These are phyloP conservation scores for Macrophomina phaseolina DNA, from an alignment of 2,329 filamentous ascomycete species.

Conservation along the genomic window DNA sequence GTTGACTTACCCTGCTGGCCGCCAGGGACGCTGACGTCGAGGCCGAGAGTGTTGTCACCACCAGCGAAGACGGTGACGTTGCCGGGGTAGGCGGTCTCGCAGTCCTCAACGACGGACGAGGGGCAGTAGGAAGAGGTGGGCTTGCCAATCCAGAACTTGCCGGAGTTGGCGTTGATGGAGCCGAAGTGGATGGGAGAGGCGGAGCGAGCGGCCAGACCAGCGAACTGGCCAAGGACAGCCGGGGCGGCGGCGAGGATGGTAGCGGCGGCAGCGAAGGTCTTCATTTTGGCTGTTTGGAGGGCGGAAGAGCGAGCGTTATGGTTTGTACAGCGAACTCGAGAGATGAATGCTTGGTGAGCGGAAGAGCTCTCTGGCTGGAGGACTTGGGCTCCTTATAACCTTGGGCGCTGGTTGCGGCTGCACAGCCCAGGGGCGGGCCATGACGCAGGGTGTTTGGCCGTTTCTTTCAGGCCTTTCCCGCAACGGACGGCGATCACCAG, in stretches of 20 bases:
- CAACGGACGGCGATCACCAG: slow-evolving; percentile 6
- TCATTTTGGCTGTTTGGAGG: slow-evolving; percentile 36
- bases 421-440: slow-evolving; percentile 10
- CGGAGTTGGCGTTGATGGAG: slow-evolving; percentile 54
- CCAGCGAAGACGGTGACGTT: slow-evolving; percentile 54
- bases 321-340: not conserved
- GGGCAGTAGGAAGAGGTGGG: slow-evolving; percentile 58
- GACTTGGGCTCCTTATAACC: slow-evolving; percentile 10
- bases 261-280: slow-evolving; percentile 39
- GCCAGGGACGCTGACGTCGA: slow-evolving; percentile 63
- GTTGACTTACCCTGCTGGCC: slow-evolving; percentile 57
- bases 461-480: not conserved
- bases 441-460: slow-evolving; percentile 8
- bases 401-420: not conserved
- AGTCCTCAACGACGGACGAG: slow-evolving; percentile 42
- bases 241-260: slow-evolving; percentile 34
- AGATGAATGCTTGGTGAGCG: not conserved
- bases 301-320: slow-evolving; percentile 1
- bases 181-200: slow-evolving; percentile 57
- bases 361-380: not conserved
- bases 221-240: slow-evolving; percentile 42
- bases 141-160: slow-evolving; percentile 58
- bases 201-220: slow-evolving; percentile 52
- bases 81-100: slow-evolving; percentile 48
- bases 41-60: slow-evolving; percentile 35